A percentile compares a stretch with the other conserved stretches of the same genome.
phyloP scores from a whole-genome alignment of 768 basidiomycete species.

The Hygrophoropsis aurantiaca region DNA sequence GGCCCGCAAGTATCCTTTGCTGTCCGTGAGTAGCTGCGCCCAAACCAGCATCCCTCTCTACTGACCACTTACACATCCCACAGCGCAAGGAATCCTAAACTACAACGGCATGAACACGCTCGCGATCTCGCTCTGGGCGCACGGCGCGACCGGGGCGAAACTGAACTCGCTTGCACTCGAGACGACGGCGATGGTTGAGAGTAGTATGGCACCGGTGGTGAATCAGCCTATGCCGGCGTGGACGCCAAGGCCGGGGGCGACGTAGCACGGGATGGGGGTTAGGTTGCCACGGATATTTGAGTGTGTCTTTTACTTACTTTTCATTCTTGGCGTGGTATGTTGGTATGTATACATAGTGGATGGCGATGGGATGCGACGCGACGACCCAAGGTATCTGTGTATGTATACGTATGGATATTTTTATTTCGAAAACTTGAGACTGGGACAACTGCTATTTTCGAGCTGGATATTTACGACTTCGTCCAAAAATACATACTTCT shows the following conservation, averaged over 20 bases:
- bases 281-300: too few relatives aligned
- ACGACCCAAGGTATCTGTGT: too few relatives aligned
- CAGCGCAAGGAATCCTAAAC: slow-evolving; percentile 51
- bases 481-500: too few relatives aligned
- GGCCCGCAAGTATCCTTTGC: slow-evolving; percentile 44
- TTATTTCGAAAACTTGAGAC: too few relatives aligned
- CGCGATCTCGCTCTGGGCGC: slow-evolving; percentile 49
- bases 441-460: too few relatives aligned
- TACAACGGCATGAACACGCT: slow-evolving; percentile 48
- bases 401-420: too few relatives aligned
- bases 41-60: neutral
- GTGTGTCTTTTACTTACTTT: too few relatives aligned
- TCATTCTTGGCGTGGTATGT: too few relatives aligned
- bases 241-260: slow-evolving; percentile 1
- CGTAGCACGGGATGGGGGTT: too few relatives aligned
- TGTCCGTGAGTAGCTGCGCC: slow-evolving; percentile 36
- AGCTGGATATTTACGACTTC: too few relatives aligned
- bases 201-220: slow-evolving; percentile 18
- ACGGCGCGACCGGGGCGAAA: slow-evolving; percentile 38
- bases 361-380: too few relatives aligned
- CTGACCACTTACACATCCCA: neutral
- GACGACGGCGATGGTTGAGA: slow-evolving; percentile 32
- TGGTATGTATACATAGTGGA: too few relatives aligned
- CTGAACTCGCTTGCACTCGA: slow-evolving; percentile 38
- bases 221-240: slow-evolving; percentile 28